Percentiles rank a stretch among this genome's conserved stretches.
These are phyloP conservation scores for Fusarium irregulare DNA, from an alignment of 2,329 filamentous ascomycete genomes.

Conservation along the genomic window DNA sequence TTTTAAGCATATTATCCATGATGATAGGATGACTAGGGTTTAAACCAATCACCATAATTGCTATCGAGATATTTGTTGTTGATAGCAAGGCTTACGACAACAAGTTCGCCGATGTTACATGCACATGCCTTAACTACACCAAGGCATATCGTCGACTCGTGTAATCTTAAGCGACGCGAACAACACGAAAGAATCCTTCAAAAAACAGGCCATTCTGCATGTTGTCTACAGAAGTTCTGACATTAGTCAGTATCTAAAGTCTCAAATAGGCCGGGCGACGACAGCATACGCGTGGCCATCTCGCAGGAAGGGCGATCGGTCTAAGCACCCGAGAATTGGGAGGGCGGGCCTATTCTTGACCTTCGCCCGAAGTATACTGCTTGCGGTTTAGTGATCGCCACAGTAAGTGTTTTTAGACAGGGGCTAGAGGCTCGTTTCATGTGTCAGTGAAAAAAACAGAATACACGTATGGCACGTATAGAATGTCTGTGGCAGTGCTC, in stretches of 20 bases:
- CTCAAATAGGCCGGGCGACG: conserved; percentile 27
- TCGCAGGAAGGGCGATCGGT: conserved; percentile 17
- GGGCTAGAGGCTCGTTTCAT: conserved; percentile 22
- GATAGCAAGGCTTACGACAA: not conserved
- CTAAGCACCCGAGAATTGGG: conserved; percentile 7
- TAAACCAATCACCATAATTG: too few relatives aligned
- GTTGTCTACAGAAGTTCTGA: conserved; percentile 13
- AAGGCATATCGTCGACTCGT: not conserved
- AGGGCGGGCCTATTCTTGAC: conserved; percentile 24
- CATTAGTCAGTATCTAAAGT: not conserved
- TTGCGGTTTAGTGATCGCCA: conserved; percentile 39
- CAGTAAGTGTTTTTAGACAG: conserved; percentile 25
- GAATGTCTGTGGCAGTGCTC: conserved; percentile 38
- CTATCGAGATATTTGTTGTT: not conserved
- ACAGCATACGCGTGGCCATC: conserved; percentile 42
- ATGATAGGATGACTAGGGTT: not conserved
- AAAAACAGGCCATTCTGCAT: conserved; percentile 12
- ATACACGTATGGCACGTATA: not conserved
- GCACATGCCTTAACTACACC: not conserved
- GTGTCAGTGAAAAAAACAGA: conserved; percentile 13
- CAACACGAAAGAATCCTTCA: not conserved
- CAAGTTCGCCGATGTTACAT: not conserved
- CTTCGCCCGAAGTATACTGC: conserved; percentile 27
- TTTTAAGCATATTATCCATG: not conserved
- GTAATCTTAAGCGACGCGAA: conserved; percentile 1